Base-by-base conservation (phyloP, 1,139 yeast species). In the Debaryomyces nepalensis region DNA sequence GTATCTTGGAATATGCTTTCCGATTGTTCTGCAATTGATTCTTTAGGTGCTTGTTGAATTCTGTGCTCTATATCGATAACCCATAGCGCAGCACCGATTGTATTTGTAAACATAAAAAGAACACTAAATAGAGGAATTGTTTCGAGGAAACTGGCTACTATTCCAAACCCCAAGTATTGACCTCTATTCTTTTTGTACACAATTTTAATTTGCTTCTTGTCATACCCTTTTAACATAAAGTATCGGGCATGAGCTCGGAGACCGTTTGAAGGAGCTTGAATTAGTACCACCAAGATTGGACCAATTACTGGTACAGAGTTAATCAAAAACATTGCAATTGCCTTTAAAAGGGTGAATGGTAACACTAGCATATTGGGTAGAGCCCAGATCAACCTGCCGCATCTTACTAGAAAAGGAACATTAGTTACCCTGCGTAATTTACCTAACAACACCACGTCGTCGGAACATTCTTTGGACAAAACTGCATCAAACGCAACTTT, bases 11-110 rank as follows among this genome's bases (percentile, higher is more conserved):
- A 20, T 12, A 18, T 23, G 12, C 10, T 12, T 15, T 34, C 30
- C 20, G 19, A 14, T 27, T 26, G 24, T 34, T 37, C 26, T 9
- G 10, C 21, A 9, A 8, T 19, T 31, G 10, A 14, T 10, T 24
- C 14, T 26, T 11, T 5, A 21, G 26, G 12, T 18, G 19, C 16
- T 19, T 33, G 22, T 26, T 26, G n/a, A 24, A 22, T 14, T 10
- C 21, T 15, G 7, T 52, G 46, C 43, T 66, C 71, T 21, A 63
- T 58, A 24, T 63, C 59, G 9, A 68, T 68, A 0, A 75, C 88
- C 93, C 93, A 86, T 29, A 86, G 63, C 0, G 91, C 90, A 3
- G 87, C 88, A 2, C 89, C 93, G 3, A 80, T 68, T 4, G 79
- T 77, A 57, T 84, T 81, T 8, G 93, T 82, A 55, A 83, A 84